Evolutionary conservation across 306 rosid genomes (phyloP).

Genomic region (Quercus berberidifolia): DNA sequence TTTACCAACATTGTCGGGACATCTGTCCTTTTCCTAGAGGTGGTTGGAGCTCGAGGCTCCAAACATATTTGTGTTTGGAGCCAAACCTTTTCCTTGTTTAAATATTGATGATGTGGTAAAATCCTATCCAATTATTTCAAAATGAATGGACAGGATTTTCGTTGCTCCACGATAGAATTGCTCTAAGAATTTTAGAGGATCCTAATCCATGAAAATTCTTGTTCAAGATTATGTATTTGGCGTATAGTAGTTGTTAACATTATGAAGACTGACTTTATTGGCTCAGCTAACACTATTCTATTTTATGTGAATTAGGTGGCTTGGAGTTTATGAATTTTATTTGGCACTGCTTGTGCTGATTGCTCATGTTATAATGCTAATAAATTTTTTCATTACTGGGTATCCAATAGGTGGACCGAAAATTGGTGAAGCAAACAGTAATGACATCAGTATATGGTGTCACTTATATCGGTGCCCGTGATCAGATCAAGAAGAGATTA

Average conservation of each 20-base stretch:
- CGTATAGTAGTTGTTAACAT: background rate
- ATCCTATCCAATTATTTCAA: too few species aligned
- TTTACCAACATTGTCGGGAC: too few species aligned
- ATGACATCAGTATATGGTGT: constrained; percentile 99
- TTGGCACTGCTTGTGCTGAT: background rate
- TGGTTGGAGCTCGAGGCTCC: too few species aligned
- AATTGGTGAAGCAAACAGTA: constrained; percentile 96
- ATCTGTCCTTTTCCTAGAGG: too few species aligned
- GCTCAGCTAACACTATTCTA: background rate
- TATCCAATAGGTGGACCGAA: constrained; percentile 75
- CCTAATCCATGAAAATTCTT: background rate
- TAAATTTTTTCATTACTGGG: constrained; percentile 3
- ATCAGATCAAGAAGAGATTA: constrained; percentile 81
- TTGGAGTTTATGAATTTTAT: background rate
- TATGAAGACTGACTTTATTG: constrained; percentile 12
- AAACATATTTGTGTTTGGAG: too few species aligned
- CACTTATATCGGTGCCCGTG: constrained; percentile 90
- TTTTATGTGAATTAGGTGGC: background rate
- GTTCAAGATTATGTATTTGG: background rate
- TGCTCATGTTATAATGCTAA: background rate
- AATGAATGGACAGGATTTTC: too few species aligned
- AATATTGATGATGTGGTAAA: too few species aligned
- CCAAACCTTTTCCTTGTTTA: too few species aligned
- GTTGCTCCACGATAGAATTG: too few species aligned
- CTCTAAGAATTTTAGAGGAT: too few species aligned